phyloP scores from a whole-genome alignment of 2,329 filamentous ascomycete species.

The Colletotrichum orbiculare region DNA sequence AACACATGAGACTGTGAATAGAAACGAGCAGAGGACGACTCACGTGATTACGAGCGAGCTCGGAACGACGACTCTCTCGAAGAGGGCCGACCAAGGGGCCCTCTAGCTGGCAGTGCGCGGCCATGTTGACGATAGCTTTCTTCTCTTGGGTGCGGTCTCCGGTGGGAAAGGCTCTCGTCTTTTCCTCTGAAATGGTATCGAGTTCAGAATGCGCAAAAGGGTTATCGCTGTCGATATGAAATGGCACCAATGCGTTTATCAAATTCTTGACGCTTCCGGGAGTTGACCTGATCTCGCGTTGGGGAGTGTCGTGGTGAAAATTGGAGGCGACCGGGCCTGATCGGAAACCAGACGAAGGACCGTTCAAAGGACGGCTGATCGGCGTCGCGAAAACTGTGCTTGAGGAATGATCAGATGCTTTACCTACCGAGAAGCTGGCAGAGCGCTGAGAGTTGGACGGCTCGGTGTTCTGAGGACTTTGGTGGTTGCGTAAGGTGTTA shows the following conservation, averaged over 20 bases:
- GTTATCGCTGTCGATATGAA: conserved; percentile 1
- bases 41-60: conserved; percentile 35
- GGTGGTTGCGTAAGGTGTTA: conserved; percentile 5
- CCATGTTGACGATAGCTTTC: conserved; percentile 19
- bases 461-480: not conserved
- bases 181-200: conserved; percentile 22
- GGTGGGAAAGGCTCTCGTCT: not conserved
- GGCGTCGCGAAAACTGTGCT: conserved; percentile 17
- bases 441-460: not conserved
- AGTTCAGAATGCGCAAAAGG: conserved; percentile 3
- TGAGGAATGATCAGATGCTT: conserved; percentile 12
- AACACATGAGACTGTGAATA: not conserved
- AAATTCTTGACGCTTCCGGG: conserved; percentile 9
- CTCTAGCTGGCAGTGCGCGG: conserved; percentile 36
- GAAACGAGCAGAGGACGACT: conserved; percentile 1
- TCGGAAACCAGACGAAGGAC: conserved; percentile 14
- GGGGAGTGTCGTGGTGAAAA: conserved; percentile 4
- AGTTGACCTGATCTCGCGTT: conserved; percentile 2
- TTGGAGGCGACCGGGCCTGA: conserved; percentile 8
- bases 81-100: conserved; percentile 36
- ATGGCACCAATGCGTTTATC: not conserved
- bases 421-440: conserved; percentile 12
- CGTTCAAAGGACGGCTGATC: conserved; percentile 12
- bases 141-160: conserved; percentile 2
- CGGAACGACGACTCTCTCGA: conserved; percentile 35